phyloP scores from a whole-genome alignment of 1,284 basidiomycete genomes.

The Fomitopsis palustris region DNA sequence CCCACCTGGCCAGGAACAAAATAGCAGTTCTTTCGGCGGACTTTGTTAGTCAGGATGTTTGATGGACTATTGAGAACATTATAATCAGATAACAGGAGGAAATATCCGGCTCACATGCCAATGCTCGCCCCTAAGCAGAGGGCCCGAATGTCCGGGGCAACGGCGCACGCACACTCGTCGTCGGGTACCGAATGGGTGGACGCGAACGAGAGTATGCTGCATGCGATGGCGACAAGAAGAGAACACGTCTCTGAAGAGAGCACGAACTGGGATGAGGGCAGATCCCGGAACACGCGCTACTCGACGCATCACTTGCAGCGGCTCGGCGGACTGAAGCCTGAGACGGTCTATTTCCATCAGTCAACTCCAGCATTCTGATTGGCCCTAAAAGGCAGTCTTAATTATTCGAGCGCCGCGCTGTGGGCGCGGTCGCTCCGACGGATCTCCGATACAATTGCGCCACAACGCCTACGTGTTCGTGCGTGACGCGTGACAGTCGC shows the following conservation, averaged over 20 bases:
- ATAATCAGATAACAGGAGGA: slow-evolving; percentile 12
- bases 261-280: background rate
- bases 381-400: background rate
- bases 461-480: slow-evolving; percentile 9
- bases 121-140: background rate
- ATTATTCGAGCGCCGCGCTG: background rate
- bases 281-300: background rate
- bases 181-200: background rate
- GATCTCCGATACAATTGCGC: slow-evolving; percentile 13
- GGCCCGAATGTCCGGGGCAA: background rate
- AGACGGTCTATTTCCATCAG: background rate
- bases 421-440: slow-evolving; percentile 1
- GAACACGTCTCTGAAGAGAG: background rate
- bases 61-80: slow-evolving; percentile 4
- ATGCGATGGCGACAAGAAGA: background rate
- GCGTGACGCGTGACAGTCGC: background rate
- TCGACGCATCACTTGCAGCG: background rate
- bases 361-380: background rate
- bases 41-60: slow-evolving; percentile 9
- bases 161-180: background rate
- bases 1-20: slow-evolving; percentile 9
- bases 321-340: background rate
- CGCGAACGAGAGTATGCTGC: background rate
- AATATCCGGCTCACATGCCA: slow-evolving; percentile 11
- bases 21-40: slow-evolving; percentile 6